Base-by-base conservation (phyloP, 140 eudicot genomes). In the Erigeron philadelphicus region DNA sequence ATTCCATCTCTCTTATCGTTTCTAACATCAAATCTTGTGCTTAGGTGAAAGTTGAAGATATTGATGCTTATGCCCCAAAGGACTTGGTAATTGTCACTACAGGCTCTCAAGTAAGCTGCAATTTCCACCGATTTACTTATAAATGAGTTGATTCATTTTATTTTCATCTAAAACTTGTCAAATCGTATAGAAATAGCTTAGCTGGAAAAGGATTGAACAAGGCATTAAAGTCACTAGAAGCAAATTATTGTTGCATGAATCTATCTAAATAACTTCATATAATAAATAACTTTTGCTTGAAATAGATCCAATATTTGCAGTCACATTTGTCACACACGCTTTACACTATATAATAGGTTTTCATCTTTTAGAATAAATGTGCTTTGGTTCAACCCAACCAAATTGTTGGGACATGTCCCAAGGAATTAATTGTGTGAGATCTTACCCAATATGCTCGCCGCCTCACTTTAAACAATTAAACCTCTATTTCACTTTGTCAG, bases 21-120 rank as follows among this genome's bases (percentile, higher is more conserved):
- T 41, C 59, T 19, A 18, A 61, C 31, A 17, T 59, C 55, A 21
- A 59, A 10, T 53, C 56, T 43, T 52, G 46, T 73, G 50, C 50
- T 57, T 79, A 93, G 99, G 95, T 93, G 67, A 89, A 93, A 82
- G 94, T 83, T 74, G 99, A 93, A 83, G 99, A 93, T 72, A 89
- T 93, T 42, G 97, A 93, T 77, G 88, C 77, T 66, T 93, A 93
- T 81, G 90, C 95, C 64, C 97, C 99, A 58, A 89, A 89, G 75
- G 97, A 93, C 84, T 80, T 93, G 81, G 85, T 93, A 47, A 93
- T 93, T 67, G 99, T 89, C 31, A 93, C 99, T 50, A 93, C 56
- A 49, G 56, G 97, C 68, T 93, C 99, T 71, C 99, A 93, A 87
- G 99, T 93, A 82, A 84, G 99, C 75, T 70, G 45, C 77, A n/a